Percentiles rank a stretch among this genome's conserved stretches.
phyloP scores from a whole-genome alignment of 768 basidiomycete species.

The Lactarius sp. region DNA sequence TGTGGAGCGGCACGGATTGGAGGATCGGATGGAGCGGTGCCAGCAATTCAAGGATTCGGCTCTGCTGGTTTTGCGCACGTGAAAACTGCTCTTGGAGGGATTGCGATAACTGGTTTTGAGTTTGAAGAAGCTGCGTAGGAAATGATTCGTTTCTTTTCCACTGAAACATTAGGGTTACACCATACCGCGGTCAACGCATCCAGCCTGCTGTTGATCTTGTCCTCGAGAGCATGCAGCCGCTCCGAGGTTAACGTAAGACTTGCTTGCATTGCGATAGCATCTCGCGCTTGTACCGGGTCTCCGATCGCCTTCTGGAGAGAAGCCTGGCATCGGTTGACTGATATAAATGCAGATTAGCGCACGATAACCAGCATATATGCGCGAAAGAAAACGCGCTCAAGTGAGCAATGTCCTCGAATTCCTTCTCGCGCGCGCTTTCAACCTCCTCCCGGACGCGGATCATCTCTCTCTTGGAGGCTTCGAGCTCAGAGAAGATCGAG shows the following conservation, averaged over 20 bases:
- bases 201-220: conserved; percentile 26
- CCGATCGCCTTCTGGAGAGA: conserved; percentile 57
- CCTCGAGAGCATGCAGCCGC: conserved; percentile 28
- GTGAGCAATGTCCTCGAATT: conserved; percentile 51
- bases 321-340: conserved; percentile 61
- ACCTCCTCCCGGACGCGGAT: conserved; percentile 51
- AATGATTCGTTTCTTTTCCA: neutral
- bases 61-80: conserved; percentile 48
- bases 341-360: conserved; percentile 7
- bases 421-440: conserved; percentile 52
- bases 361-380: conserved; percentile 26
- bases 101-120: conserved; percentile 10
- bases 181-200: conserved; percentile 20
- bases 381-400: conserved; percentile 40
- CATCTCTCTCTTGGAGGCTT: conserved; percentile 51
- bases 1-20: conserved; percentile 53
- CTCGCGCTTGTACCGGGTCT: conserved; percentile 45
- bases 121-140: conserved; percentile 15
- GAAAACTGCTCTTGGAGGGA: conserved; percentile 24
- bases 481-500: conserved; percentile 45
- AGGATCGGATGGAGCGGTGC: conserved; percentile 57
- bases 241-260: conserved; percentile 20
- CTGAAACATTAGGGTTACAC: neutral
- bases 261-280: conserved; percentile 23
- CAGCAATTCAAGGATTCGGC: conserved; percentile 48